Base-by-base conservation (phyloP, 306 rosid genomes). In the Rubus idaeus region DNA sequence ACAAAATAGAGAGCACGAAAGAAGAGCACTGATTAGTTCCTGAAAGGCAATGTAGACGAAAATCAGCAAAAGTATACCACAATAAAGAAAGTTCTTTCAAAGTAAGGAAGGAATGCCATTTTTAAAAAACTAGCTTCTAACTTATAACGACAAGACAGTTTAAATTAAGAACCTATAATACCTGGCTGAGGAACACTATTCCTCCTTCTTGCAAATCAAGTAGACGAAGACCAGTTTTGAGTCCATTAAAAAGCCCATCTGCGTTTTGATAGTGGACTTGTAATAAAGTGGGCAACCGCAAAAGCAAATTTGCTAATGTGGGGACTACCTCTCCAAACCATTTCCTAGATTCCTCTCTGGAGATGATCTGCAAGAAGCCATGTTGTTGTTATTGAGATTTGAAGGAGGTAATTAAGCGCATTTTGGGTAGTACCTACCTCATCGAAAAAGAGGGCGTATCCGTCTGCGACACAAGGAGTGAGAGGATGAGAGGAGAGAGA, bases 11-110 rank as follows among this genome's bases (percentile, higher is more conserved):
- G 97, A 91, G 86, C 97, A 92, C 76, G 77, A 90, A 69, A 95
- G 97, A 79, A 95, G 93, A 77, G 96, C 97, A 71, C 92, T 88
- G 63, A 87, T 87, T 84, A 95, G 73, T 84, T 95, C 96, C 97
- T 95, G 93, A 77, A 83, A 89, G 77, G 56, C 65, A 78, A 74
- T 26, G 74, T 39, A 52, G 30, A 83, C 66, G 60, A 60, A 6
- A 26, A 53, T 51, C 74, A 75, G 47, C 61, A 51, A 20, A 61
- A 60, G 4, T 41, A 26, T 23, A 49, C 17, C 23, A 14, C 71
- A 10, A 40, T 2, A n/a, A 46, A 49, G 39, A 30, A 60, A 58
- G 16, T 51, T 70, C 23, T 41, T 47, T 45, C 68, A 74, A 50
- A 58, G 39, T 57, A 78, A 45, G 42, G 46, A 40, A 11, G 39